Evolutionary conservation across 306 rosid genomes (phyloP), one percentile per base, ranked within the genome.

Genomic region (Quercus bicolor): DNA sequence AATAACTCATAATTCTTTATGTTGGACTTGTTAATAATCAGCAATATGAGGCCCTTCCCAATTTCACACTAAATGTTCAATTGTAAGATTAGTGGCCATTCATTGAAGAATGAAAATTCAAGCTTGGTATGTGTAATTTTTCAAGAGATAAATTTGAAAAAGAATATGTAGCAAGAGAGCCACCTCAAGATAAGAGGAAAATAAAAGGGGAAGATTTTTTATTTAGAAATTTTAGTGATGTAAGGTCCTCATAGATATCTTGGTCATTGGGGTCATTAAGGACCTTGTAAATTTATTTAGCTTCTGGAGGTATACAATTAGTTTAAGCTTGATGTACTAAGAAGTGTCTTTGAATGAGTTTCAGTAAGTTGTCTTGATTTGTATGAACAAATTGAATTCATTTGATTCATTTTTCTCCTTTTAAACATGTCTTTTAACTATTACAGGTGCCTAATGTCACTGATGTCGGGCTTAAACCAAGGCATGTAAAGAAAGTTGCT

Each of bases 391-490:
- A 16, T 2, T 65, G 51, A 31, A 18, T 18, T 65, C 71, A 18
- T 31, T 65, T 65, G n/a, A 16, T 65, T 31, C 13, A 65, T 31
- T 33, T 20, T 65, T 28, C 51, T 14, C 69, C 19, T 65, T 33
- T 65, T 31, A 20, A 31, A 65, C 69, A 3, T 29, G 19, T 31
- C 5, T 65, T 37, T 37, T 37, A 37, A 37, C 2, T 7, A 34
- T 23, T 86, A 73, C 88, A 96, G 97, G 93, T 91, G 74, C 98
- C 98, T 76, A 91, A 88, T 11, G 98, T 93, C 69, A 89, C 96
- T 56, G 94, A 91, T 88, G 62, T 87, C 78, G 98, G 99, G 72
- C 97, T 93, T 56, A 90, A 88, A 87, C 97, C 99, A 65, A 93
- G 97, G 85, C 86, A 79, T 73, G 80, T 95, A 80, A 91, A 86